These are phyloP conservation scores for Polysphondylium violaceum DNA, from an alignment of 78 protist species.

Conservation along the genomic window DNA sequence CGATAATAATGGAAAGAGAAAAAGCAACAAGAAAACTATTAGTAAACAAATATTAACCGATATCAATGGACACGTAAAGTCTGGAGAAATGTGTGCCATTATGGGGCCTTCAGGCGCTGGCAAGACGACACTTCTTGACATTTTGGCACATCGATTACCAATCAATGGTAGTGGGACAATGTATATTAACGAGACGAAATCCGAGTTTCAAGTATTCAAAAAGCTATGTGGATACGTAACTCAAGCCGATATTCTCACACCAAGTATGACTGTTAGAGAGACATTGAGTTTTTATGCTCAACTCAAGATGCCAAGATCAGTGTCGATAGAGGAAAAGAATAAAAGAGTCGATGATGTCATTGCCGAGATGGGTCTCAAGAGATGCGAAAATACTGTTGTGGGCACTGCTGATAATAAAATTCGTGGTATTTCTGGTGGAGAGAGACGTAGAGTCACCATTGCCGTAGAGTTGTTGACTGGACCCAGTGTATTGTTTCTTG, in stretches of 20 bases:
- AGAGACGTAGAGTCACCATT: slow-evolving; percentile 79
- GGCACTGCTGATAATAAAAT: slow-evolving; percentile 85
- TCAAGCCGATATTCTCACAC: slow-evolving; percentile 55
- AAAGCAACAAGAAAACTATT: slow-evolving; percentile 6
- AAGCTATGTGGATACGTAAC: slow-evolving; percentile 70
- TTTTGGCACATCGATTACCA: slow-evolving; percentile 60
- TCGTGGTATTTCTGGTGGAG: slow-evolving; percentile 89
- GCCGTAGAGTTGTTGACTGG: slow-evolving; percentile 82
- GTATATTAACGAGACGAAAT: slow-evolving; percentile 16
- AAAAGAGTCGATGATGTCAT: slow-evolving; percentile 67
- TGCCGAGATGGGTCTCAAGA: slow-evolving; percentile 69
- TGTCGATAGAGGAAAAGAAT: slow-evolving; percentile 24
- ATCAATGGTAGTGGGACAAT: slow-evolving; percentile 62
- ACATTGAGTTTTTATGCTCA: slow-evolving; percentile 78
- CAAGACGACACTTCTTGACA: slow-evolving; percentile 73
- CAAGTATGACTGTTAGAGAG: slow-evolving; percentile 89
- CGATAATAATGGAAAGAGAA: background rate
- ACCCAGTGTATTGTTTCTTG: slow-evolving; percentile 86
- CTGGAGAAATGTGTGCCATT: slow-evolving; percentile 46
- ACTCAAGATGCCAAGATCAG: slow-evolving; percentile 71
- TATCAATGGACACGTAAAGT: slow-evolving; percentile 39
- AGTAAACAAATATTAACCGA: slow-evolving; percentile 49
- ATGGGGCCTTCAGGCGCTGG: slow-evolving; percentile 53
- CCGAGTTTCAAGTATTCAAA: slow-evolving; percentile 77
- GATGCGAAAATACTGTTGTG: slow-evolving; percentile 51